Base-by-base conservation (phyloP, 2,329 filamentous ascomycete genomes). In the Hypoxylon sp. region DNA sequence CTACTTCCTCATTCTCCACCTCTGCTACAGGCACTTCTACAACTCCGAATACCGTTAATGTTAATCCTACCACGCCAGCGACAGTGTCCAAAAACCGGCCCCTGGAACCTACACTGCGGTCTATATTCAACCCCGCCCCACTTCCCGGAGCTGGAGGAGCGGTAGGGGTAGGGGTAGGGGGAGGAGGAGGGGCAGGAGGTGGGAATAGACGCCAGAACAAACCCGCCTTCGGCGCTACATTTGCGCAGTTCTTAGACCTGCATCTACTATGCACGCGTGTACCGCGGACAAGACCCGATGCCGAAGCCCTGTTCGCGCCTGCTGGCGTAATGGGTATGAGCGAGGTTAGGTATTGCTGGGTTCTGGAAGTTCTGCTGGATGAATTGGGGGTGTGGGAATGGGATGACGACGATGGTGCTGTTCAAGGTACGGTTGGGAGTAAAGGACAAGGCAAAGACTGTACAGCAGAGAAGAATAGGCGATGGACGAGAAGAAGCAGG, bases 191-290 rank as follows among this genome's bases (percentile, higher is more conserved):
- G 8, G 23, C 41, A 50, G 37, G 8, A 11, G 62, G 45, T 5
- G 55, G 4, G 25, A 46, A 76, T 7, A 73, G 76, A 55, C 71
- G 78, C 19, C 73, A 76, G 45, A 82, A 78, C 65, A 86, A 83
- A 63, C 84, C 85, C 5, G 80, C 80, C 14, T 88, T 87, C 58
- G 87, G 87, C 4, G 77, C 81, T 12, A 80, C 85, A 3, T 89
- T 89, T 66, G 71, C 81, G 5, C 83, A 86, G 74, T 78, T 88
- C 43, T 77, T 87, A 0, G 82, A 87, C 47, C 54, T 88, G 16
- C 86, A 89, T 64, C 68, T 90, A 4, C 77, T 89, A 2, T 82
- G 83, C 63, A 83, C 81, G 3, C 73, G 73, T 2, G 65, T 86
- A 0, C 82, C 85, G 23, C 77, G 78, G 43, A 74, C 73, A 3